Base-by-base conservation (phyloP, 2,329 filamentous ascomycete species). In the Fusarium dimerum region DNA sequence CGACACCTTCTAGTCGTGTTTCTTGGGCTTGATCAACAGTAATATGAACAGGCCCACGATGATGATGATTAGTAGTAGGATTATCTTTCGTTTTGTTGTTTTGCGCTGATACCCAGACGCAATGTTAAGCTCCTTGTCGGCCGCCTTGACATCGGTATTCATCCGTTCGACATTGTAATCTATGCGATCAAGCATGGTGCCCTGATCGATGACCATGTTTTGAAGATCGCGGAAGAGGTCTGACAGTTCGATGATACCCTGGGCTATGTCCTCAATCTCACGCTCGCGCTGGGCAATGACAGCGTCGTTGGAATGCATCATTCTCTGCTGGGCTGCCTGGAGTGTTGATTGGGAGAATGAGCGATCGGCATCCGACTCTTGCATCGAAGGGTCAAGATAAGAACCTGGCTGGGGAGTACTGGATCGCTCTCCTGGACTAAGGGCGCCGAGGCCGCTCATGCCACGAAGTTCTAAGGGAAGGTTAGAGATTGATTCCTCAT, bases 151-250 rank as follows among this genome's bases (percentile, higher is more conserved):
- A 66, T 97, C 92, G 17, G 86, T 87, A n/a, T 86, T 85, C 89
- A 97, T 97, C 55, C 88, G 83, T 74, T 99, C 94, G 48, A 99
- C 92, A 65, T 99, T 99, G 76, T 97, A 99, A 73, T 99, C 96
- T 65, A 96, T 95, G 66, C 94, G 87, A 72, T 96, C 92, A 18
- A 96, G 80, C 82, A 95, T 89, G 13, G 90, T 94, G 48, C 91
- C 91, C 71, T 94, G 89, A 68, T 94, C 89, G 60, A 96, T 92
- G 63, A 95, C 91, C 92, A 99, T 97, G 44, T 81, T 87, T 73
- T 99, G 94, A 30, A 99, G 78, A 66, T 99, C 94, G 56, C 95
- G 90, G 77, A 99, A 99, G 46, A 99, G 90, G 70, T 97, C 94
- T 5, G 93, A 90, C 8, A 99, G 78, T 69, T 97, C 93, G 66